Evolutionary conservation across 768 basidiomycete species (phyloP), one percentile per base, ranked within the genome.

Genomic region (Lentinula aciculospora): DNA sequence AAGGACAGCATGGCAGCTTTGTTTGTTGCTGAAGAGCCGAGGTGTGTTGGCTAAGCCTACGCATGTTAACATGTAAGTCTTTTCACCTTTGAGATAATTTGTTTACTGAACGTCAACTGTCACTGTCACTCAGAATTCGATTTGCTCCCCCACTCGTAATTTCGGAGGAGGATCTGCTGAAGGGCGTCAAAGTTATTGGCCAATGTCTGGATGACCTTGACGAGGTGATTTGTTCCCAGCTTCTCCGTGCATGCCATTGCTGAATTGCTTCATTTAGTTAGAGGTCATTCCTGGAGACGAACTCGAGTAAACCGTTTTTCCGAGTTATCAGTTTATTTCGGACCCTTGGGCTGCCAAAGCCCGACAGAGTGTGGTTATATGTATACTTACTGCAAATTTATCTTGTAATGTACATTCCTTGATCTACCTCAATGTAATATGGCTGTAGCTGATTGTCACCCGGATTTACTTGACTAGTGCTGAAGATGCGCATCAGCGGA

Each of bases 101-200:
- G 39, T 44, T 34, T 49, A 53, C 40, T 25, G n/a, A n/a, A n/a
- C n/a, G n/a, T n/a, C n/a, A n/a, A n/a, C n/a, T n/a, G n/a, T n/a
- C n/a, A n/a, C n/a, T n/a, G n/a, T n/a, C n/a, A n/a, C n/a, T n/a
- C 65, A 98, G 94, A 54, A 90, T 99, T 64, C 94, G 96, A 31
- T 96, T 99, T 69, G 93, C 97, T 2, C 96, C 96, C 2, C 96
- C 96, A 2, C 73, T 99, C 56, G 92, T 98, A 61, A 99, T 99
- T 58, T 78, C 83, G n/a, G 93, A 97, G 66, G 84, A 81, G 19
- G 93, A 97, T 60, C 67, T 98, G 60, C 75, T 78, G 69, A 84
- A 83, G 69, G 88, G 86, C 21, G 79, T 97, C 13, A 71, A 69
- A 57, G 84, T 90, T 57, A 92, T 99, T 65, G 83, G 82, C 21